A percentile compares a stretch with the other conserved stretches of the same genome.
Evolutionary conservation across 805 yeast genomes (phyloP).

Genomic region (Sugiyamaella marilandica): DNA sequence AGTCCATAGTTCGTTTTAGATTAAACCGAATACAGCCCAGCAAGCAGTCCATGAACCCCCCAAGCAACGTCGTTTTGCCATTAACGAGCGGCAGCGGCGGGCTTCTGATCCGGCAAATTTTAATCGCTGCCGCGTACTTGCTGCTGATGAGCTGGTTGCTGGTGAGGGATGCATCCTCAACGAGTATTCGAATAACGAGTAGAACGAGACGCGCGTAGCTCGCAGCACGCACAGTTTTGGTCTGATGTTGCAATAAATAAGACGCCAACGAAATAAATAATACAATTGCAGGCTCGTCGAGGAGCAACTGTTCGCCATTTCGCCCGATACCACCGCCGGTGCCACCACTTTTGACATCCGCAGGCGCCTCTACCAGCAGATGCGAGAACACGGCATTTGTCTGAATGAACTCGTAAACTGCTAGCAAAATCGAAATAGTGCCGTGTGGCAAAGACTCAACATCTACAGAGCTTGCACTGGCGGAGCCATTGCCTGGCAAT

Average conservation of each 20-base stretch:
- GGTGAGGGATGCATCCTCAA: slow-evolving; percentile 26
- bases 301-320: not conserved
- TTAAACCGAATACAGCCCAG: slow-evolving; percentile 32
- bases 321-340: slow-evolving; percentile 7
- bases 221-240: slow-evolving; percentile 22
- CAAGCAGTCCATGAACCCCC: slow-evolving; percentile 33
- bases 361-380: slow-evolving; percentile 25
- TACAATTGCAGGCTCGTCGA: slow-evolving; percentile 6
- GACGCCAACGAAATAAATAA: slow-evolving; percentile 30
- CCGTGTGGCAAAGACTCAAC: slow-evolving; percentile 16
- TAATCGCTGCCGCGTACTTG: slow-evolving; percentile 10
- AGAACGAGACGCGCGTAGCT: slow-evolving; percentile 30
- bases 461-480: not conserved
- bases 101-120: slow-evolving; percentile 22
- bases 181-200: slow-evolving; percentile 29
- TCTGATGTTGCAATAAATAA: slow-evolving; percentile 29
- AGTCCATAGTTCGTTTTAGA: slow-evolving; percentile 28
- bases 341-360: slow-evolving; percentile 7
- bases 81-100: slow-evolving; percentile 26
- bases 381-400: slow-evolving; percentile 34
- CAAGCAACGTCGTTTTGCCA: slow-evolving; percentile 27
- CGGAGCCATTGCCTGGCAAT: not conserved
- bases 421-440: slow-evolving; percentile 23
- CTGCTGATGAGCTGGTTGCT: slow-evolving; percentile 3
- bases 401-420: slow-evolving; percentile 33